phyloP scores from a whole-genome alignment of 495 filamentous ascomycete genomes.

The Trichoderma virens region DNA sequence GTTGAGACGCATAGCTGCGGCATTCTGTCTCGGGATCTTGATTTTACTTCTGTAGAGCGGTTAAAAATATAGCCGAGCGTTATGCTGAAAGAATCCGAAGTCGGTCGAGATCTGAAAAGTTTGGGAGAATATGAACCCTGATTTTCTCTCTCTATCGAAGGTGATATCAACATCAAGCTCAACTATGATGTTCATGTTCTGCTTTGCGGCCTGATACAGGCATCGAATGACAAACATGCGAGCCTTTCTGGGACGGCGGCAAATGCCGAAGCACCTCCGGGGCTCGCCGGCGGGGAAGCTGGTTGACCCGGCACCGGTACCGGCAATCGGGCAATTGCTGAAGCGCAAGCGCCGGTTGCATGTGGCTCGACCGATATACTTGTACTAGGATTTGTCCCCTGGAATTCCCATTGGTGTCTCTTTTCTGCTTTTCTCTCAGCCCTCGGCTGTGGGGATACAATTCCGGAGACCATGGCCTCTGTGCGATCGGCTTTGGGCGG shows the following conservation, averaged over 20 bases:
- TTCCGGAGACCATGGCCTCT: neutral
- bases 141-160: too few species aligned
- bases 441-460: slow-evolving; percentile 1
- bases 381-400: neutral
- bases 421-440: neutral
- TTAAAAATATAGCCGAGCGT: slow-evolving; percentile 2
- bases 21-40: neutral
- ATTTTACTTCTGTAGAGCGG: neutral
- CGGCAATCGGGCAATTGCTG: slow-evolving; percentile 7
- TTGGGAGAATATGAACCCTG: too few species aligned
- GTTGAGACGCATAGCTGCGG: neutral
- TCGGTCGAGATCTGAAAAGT: neutral
- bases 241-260: neutral
- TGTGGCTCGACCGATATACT: neutral
- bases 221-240: neutral
- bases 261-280: slow-evolving; percentile 3
- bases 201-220: too few species aligned
- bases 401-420: neutral
- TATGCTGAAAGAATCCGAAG: neutral
- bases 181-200: too few species aligned
- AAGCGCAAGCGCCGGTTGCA: neutral
- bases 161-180: too few species aligned
- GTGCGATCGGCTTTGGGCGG: neutral
- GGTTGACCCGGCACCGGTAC: slow-evolving; percentile 2
- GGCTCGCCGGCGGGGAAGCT: neutral